phyloP scores from a whole-genome alignment of 2,329 filamentous ascomycete species.

The Whalleya microplaca region DNA sequence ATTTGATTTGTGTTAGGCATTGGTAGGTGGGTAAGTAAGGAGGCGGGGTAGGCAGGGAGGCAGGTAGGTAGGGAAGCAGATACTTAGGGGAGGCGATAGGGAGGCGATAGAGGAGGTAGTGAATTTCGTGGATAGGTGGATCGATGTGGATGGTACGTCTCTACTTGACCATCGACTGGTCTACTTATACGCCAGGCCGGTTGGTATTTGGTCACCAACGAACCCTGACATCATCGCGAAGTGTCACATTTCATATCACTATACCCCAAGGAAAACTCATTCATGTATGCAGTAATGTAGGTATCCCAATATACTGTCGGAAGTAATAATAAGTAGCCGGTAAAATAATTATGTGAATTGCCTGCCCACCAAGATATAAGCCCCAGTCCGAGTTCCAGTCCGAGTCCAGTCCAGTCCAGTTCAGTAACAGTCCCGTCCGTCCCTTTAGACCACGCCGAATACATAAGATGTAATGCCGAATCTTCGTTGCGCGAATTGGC shows the following conservation, averaged over 20 bases:
- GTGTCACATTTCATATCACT: no score
- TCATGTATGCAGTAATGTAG: slow-evolving; percentile 3
- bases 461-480: slow-evolving; percentile 27
- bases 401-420: background rate
- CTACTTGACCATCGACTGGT: no score
- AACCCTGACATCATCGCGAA: no score
- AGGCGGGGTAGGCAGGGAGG: background rate
- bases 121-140: no score
- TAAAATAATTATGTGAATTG: background rate
- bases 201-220: no score
- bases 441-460: slow-evolving; percentile 21
- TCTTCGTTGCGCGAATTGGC: slow-evolving; percentile 7
- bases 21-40: slow-evolving; percentile 54
- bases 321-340: no score
- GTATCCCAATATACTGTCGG: slow-evolving; percentile 18
- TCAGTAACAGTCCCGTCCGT: slow-evolving; percentile 2
- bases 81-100: no score
- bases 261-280: no score
- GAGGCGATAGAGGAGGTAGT: no score
- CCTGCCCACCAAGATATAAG: background rate
- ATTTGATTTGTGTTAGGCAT: slow-evolving; percentile 69
- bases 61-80: background rate
- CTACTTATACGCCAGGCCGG: no score
- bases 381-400: slow-evolving; percentile 5
- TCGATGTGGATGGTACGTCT: no score